A percentile compares a stretch with the other conserved stretches of the same genome.
Evolutionary conservation across 1,284 basidiomycete species (phyloP).

Genomic region (Ceratobasidium sp.): DNA sequence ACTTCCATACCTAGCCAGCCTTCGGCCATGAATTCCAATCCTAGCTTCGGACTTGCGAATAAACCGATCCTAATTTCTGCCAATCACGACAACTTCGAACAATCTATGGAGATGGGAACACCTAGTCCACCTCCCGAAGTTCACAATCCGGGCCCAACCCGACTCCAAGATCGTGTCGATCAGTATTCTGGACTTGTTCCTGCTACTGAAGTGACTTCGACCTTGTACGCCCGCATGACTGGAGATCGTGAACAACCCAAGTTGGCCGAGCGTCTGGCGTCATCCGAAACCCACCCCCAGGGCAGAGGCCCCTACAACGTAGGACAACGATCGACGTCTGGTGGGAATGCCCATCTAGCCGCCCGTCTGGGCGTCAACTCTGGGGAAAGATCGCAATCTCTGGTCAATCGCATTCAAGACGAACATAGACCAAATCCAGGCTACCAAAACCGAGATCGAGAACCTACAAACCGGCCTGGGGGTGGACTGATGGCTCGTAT

Average conservation of each 20-base stretch:
- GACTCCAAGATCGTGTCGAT: background rate
- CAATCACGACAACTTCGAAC: slow-evolving; percentile 1
- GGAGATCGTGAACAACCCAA: background rate
- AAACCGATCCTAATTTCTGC: background rate
- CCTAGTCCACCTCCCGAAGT: background rate
- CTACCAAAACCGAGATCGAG: background rate
- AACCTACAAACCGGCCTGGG: background rate
- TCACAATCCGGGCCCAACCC: background rate
- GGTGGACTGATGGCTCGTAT: slow-evolving; percentile 16
- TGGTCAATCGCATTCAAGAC: background rate
- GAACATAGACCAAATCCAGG: background rate
- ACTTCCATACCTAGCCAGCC: background rate
- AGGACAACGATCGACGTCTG: background rate
- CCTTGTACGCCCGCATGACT: background rate
- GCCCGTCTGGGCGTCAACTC: background rate
- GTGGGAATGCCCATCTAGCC: background rate
- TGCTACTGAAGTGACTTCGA: background rate
- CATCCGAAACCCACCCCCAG: background rate
- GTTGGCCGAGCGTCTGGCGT: background rate
- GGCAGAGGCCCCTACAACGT: background rate
- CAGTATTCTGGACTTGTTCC: background rate
- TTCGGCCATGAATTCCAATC: background rate
- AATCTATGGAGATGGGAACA: slow-evolving; percentile 1
- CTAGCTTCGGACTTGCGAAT: background rate
- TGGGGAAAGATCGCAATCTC: background rate